phyloP scores from a whole-genome alignment of 768 basidiomycete species.

The Lactarius sp. region DNA sequence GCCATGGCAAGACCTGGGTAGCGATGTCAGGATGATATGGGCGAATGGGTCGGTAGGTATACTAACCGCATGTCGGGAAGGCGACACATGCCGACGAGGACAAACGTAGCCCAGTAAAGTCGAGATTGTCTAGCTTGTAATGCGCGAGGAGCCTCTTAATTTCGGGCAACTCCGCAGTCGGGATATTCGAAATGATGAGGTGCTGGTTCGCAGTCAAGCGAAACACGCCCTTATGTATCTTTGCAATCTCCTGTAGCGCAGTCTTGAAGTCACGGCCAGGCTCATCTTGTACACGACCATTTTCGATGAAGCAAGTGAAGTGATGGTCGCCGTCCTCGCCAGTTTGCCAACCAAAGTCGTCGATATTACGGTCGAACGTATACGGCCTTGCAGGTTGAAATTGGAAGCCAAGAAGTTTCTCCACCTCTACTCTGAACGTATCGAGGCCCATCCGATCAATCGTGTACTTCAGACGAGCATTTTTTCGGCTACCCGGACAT shows the following conservation, averaged over 20 bases:
- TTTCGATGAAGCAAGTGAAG: conserved; percentile 94
- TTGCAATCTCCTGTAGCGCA: conserved; percentile 87
- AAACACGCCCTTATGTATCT: conserved; percentile 91
- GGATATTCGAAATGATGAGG: conserved; percentile 79
- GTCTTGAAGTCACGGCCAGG: conserved; percentile 88
- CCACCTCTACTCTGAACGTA: conserved; percentile 83
- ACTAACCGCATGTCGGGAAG: conserved; percentile 85
- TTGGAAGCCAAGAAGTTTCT: conserved; percentile 76
- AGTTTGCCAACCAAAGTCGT: conserved; percentile 91
- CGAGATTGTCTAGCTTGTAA: conserved; percentile 87
- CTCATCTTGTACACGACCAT: conserved; percentile 95
- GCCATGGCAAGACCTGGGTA: conserved; percentile 66
- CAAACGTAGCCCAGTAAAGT: conserved; percentile 71
- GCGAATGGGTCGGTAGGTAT: background rate
- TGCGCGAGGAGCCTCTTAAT: conserved; percentile 77
- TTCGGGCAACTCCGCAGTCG: conserved; percentile 59
- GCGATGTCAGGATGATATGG: background rate
- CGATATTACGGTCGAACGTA: conserved; percentile 83
- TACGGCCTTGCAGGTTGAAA: conserved; percentile 71
- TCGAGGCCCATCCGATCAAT: conserved; percentile 92
- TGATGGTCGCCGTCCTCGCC: conserved; percentile 87
- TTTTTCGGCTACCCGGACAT: conserved; percentile 41
- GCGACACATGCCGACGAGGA: conserved; percentile 96
- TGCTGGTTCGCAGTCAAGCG: conserved; percentile 95
- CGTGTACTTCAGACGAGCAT: conserved; percentile 93